A percentile compares a stretch with the other conserved stretches of the same genome.
Conservation (phyloP, 306 rosid species). For the Urtica urens region DNA sequence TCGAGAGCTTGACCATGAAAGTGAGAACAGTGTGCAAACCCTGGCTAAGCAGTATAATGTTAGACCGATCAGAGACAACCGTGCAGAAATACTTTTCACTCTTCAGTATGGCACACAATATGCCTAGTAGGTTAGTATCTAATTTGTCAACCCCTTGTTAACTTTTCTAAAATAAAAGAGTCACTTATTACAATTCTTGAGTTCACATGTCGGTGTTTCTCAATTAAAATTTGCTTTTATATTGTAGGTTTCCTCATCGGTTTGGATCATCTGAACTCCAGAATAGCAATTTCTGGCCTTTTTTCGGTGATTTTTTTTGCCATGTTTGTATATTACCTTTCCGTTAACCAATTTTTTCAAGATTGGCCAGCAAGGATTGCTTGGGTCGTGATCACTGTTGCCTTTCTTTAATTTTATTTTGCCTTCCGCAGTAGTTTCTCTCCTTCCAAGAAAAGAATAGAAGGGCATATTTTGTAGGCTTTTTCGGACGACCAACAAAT, state of each 20-base stretch:
- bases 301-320: slow-evolving; percentile 18
- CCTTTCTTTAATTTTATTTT: slow-evolving; percentile 4
- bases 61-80: slow-evolving; percentile 42
- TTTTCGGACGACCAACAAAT: slow-evolving; percentile 19
- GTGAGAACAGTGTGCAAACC: slow-evolving; percentile 40
- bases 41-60: slow-evolving; percentile 34
- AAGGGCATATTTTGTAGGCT: slow-evolving; percentile 19
- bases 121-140: slow-evolving; percentile 39
- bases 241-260: not conserved
- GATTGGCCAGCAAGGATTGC: slow-evolving; percentile 23
- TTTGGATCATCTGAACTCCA: slow-evolving; percentile 18
- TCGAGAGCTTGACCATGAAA: slow-evolving; percentile 66
- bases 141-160: not conserved
- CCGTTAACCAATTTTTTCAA: slow-evolving; percentile 17
- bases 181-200: slow-evolving; percentile 20
- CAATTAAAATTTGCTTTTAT: too few relatives aligned
- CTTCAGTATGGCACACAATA: slow-evolving; percentile 42
- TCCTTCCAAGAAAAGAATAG: slow-evolving; percentile 12
- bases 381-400: slow-evolving; percentile 21
- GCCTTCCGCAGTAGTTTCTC: not conserved
- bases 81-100: slow-evolving; percentile 53
- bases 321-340: slow-evolving; percentile 48
- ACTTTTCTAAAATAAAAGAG: too few relatives aligned
- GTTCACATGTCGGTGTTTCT: slow-evolving; percentile 10
- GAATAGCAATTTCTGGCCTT: not conserved